Evolutionary conservation across 768 basidiomycete genomes (phyloP), one percentile per base, ranked within the genome.

Genomic region (Termitomyces sp.): DNA sequence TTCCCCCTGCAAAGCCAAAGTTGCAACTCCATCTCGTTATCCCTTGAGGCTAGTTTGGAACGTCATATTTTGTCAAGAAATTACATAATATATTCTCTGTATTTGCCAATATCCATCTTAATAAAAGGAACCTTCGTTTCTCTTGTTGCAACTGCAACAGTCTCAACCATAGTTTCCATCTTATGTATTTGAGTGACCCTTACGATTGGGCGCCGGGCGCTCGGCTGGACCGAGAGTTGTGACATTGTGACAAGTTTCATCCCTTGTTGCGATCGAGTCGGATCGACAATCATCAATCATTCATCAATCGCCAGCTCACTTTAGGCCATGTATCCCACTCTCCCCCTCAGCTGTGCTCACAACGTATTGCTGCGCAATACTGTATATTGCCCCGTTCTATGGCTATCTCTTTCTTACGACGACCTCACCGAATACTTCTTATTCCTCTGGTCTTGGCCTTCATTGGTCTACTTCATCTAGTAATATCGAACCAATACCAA

Each of bases 401-500:
- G 64, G 48, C 58, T 47, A 62, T 67, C 55, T 40, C 63, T 47
- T 59, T 65, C 51, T 63, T 67, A 43, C 56, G 67, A 55, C 68
- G 72, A 52, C 67, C 72, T 40, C 64, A 67, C 38, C 70, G 69
- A 50, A 40, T 68, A 11, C 59, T 78, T 30, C 54, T 77, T 52
- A 55, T 78, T 35, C 67, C 74, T 28, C 64, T 69, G 11, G 46
- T 73, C 24, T 32, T 78, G 57, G 63, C 73, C 52, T 54, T 63
- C 38, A 46, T 70, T 33, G 55, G 64, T 36, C 47, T 74, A 30
- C 59, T 79, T 41, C 78, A 76, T 59, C 62, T 70, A 47, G 62
- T 74, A 22, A 56, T 69, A 7, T 73, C 76, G 54, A 75, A 77
- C 66, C 76, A 74, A 41, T 77, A 80, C 62, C 80, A 82, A 63